Base-by-base conservation (phyloP, 2,329 filamentous ascomycete genomes). In the Pseudomassariella vexata region DNA sequence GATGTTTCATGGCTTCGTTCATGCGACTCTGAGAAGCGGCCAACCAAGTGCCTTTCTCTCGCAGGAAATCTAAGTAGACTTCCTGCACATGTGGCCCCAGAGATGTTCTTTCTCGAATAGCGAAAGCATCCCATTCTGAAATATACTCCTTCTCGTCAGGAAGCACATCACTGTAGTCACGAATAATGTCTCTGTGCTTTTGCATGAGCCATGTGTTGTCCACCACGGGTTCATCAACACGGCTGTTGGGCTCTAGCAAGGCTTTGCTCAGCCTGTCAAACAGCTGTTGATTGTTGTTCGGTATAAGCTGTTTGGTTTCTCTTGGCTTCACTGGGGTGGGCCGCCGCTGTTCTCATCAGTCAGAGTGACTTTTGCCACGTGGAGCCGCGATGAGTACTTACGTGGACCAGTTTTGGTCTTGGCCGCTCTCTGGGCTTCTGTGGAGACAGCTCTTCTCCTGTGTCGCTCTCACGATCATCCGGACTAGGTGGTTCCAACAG, bases 241-340 rank as follows among this genome's bases (percentile, higher is more conserved):
- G 55, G 2, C 66, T 59, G 3, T 70, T 71, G 2, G 71, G 60
- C 19, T 62, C 58, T 15, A 79, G 58, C 6, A 55, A 56, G 7
- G 65, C 62, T 46, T 74, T 76, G 55, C 69, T 76, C 9, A 76
- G 59, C 2, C 70, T 65, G 45, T 78, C 71, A 37, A 67, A 78
- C n/a, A 78, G 61, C 6, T 65, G 63, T 35, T 73, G 68, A 17
- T 62, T 64, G 7, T 63, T 71, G 5, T 63, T 50, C 6, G 72
- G 73, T 20, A 76, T 64, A 16, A 65, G 34, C 16, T 66, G 48
- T 42, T 57, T 61, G 35, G 56, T 48, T 37, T 53, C 42, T 34
- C 44, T 39, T 17, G 33, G 30, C 29, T 34, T 36, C 19, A 34
- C 44, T 26, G 31, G 12, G 3, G 20, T 26, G 27, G 25, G 6